Evolutionary conservation across 345 rosid species (phyloP), one percentile per base, ranked within the genome.

Genomic region (Barbarea vulgaris): DNA sequence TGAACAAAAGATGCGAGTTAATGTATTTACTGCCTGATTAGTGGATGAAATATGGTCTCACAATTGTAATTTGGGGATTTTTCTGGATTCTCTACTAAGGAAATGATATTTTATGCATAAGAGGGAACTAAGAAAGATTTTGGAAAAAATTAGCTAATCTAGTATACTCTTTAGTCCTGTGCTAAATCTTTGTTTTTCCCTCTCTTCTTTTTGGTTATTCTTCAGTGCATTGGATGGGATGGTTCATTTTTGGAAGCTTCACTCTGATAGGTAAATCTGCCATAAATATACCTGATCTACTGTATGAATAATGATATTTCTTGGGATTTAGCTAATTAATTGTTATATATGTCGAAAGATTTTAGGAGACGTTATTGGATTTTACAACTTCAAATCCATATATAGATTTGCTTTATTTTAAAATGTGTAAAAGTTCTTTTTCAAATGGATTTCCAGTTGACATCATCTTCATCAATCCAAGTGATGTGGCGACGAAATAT

Each of bases 161-260:
- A 22, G 9, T 59, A 39, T 19, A 47, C 17, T 12, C 60, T 64
- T 6, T 34, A 15, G 37, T 65, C 36, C 7, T 66, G 57, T 67
- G 58, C 52, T 51, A 59, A 77, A 50, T 58, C 24, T 34, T 37
- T 27, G 41, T 51, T 41, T 22, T 34, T 18, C 5, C 37, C 44
- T 31, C 2, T 25, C 41, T 41, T 53, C 24, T 7, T 46, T 53
- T 55, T 59, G 55, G 55, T 7, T 63, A 54, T 57, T 56, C 62
- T 72, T 58, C 81, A 78, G 81, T 72, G 81, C 81, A 14, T 60
- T 78, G 74, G 81, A 78, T 67, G 81, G 77, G 11, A 67, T 44
- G 34, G 81, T 78, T 72, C 61, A 78, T 41, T 78, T 78, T 68
- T 78, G 81, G 81, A 72, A 66, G 77, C 81, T 78, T 52, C 69